Evolutionary conservation across 1,284 basidiomycete genomes (phyloP), one percentile per base, ranked within the genome.

Genomic region (Leccinum fuscescens): DNA sequence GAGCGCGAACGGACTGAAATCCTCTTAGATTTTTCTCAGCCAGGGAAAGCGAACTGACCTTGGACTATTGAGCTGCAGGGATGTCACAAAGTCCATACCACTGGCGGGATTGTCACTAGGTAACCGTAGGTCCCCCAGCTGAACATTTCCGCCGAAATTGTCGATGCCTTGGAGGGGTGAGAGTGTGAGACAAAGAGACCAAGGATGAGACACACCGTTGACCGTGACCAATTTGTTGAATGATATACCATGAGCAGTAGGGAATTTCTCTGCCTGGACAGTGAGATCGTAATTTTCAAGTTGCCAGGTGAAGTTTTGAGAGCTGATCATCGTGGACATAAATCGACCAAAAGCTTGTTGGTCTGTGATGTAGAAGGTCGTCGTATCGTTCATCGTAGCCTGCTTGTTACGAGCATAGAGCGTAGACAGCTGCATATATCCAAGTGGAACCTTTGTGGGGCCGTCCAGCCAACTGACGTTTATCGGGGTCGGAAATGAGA

Each of bases 281-380:
- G 79, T 78, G 53, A 92, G 78, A 66, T 82, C 80, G 39, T 81
- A 72, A 64, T 82, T 87, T 22, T 76, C 69, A 55, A 93, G 73
- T 61, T 80, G 79, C 91, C 90, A 93, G 3, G 86, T 91, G 67
- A 92, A 92, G 61, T 82, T 85, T 48, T 78, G 75, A 59, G 84
- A 80, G 0, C 86, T 90, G 69, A 92, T 89, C 80, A 93, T 78
- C 14, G 77, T 70, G 33, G 72, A 71, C 4, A 86, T 79, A 69
- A 90, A 90, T 27, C 71, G 74, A 60, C 81, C 81, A 66, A 89
- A 89, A 8, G 82, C 81, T 31, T 69, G 70, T 66, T 82, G 72
- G 65, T 89, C 77, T 0, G 68, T 68, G 65, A 90, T 85, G 12
- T 69, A 74, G 72, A 90, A 89, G 2, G 72, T 75, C 1, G 80